A percentile compares a stretch with the other conserved stretches of the same genome.
phyloP scores from a whole-genome alignment of 257 asterid species.

The Sherardia arvensis region DNA sequence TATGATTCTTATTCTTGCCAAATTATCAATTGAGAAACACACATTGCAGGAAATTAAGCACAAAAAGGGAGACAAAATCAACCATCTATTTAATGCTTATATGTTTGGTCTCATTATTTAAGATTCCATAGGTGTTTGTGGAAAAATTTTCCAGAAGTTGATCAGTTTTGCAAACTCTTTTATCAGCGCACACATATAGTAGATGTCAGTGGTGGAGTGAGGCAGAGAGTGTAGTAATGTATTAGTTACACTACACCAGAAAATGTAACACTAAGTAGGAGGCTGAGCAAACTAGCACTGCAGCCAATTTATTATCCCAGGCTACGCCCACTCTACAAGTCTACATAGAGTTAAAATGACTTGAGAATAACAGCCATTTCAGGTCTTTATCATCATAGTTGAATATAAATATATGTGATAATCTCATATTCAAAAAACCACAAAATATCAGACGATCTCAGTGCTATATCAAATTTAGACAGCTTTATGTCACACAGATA shows the following conservation, averaged over 20 bases:
- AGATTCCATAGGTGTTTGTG: constrained; percentile 1
- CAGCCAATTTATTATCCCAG: not conserved
- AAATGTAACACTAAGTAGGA: not conserved
- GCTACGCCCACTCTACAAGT: not conserved
- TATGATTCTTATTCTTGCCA: not conserved
- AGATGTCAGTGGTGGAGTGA: constrained; percentile 1
- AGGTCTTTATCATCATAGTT: not conserved
- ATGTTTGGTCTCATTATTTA: not conserved
- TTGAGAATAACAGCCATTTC: not conserved
- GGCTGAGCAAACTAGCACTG: not conserved
- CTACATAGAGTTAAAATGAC: not conserved
- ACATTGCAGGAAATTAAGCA: not conserved
- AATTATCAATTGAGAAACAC: not conserved
- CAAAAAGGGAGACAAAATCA: constrained; percentile 7
- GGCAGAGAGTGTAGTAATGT: not conserved
- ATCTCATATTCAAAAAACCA: too few relatives aligned
- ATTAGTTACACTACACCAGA: not conserved
- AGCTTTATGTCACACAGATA: too few relatives aligned
- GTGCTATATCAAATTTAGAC: too few relatives aligned
- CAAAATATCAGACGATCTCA: too few relatives aligned
- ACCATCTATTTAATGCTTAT: constrained; percentile 18
- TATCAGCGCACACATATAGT: not conserved
- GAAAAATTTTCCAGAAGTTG: not conserved
- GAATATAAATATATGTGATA: too few relatives aligned
- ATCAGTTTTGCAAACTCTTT: constrained; percentile 1